Conservation (phyloP, 139 green algal genomes). For the Chlamydomonas sp. region DNA sequence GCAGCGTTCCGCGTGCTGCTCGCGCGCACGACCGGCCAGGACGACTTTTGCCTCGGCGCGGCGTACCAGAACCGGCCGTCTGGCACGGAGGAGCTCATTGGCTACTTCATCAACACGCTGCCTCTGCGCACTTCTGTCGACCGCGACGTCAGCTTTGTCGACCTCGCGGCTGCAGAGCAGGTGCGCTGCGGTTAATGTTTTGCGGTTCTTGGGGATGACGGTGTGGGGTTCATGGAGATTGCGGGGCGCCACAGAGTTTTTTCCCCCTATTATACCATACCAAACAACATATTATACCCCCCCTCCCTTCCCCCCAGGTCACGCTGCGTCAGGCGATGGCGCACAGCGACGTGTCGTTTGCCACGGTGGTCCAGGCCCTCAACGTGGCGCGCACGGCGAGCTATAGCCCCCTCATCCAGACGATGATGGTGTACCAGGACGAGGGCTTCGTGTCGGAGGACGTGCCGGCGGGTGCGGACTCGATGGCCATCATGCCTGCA, state of each 20-base stretch:
- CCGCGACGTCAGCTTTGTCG: neutral
- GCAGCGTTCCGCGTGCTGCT: slow-evolving; percentile 12
- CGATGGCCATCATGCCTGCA: neutral
- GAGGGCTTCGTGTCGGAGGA: neutral
- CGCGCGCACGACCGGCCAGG: neutral
- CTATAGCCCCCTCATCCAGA: neutral
- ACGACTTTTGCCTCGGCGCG: slow-evolving; percentile 11
- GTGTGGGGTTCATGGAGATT: neutral
- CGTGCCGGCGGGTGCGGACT: neutral
- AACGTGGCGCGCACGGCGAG: neutral
- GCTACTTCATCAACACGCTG: slow-evolving; percentile 16
- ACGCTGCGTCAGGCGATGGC: neutral
- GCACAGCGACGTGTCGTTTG: neutral
- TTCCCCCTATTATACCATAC: neutral
- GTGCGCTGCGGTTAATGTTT: no score
- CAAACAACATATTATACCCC: neutral
- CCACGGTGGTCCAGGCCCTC: neutral
- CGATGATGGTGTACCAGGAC: neutral
- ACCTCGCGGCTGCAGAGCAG: no score
- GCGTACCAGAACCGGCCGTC: slow-evolving; percentile 1
- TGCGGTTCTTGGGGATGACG: neutral
- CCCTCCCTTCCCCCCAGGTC: neutral
- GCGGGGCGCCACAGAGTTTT: neutral
- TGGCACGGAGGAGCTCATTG: slow-evolving; percentile 5
- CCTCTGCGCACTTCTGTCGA: neutral